A percentile compares a stretch with the other conserved stretches of the same genome.
phyloP scores from a whole-genome alignment of 371 early-diverging fungal species.

The Mucor sp. region DNA sequence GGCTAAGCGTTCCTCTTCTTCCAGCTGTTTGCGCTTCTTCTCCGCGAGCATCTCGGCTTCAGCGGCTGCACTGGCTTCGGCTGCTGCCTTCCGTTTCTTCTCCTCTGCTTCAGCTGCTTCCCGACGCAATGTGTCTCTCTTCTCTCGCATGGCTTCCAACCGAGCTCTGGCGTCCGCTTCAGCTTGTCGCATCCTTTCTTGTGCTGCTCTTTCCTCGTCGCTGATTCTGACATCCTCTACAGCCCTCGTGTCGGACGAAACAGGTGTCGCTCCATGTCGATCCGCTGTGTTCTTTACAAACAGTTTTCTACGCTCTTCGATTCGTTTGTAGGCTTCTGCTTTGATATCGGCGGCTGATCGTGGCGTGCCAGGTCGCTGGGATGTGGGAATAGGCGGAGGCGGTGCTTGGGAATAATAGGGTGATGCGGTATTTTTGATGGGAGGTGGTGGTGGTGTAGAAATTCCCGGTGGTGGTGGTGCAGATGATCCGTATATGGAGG shows the following conservation, averaged over 20 bases:
- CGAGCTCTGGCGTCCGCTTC: constrained; percentile 39
- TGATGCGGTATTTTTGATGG: not conserved
- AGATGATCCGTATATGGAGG: not conserved
- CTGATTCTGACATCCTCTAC: constrained; percentile 5
- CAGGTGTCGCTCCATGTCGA: not conserved
- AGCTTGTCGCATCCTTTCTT: constrained; percentile 44
- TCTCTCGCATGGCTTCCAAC: constrained; percentile 32
- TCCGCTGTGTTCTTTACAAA: constrained; percentile 19
- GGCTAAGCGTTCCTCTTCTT: constrained; percentile 25
- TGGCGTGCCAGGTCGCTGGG: constrained; percentile 43
- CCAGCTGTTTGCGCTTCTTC: constrained; percentile 26
- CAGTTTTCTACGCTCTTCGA: constrained; percentile 33
- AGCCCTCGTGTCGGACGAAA: not conserved
- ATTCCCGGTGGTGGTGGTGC: not conserved
- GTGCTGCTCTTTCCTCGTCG: constrained; percentile 39
- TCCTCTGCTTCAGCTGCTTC: constrained; percentile 34
- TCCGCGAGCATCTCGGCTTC: constrained; percentile 28
- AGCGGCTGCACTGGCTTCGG: constrained; percentile 25
- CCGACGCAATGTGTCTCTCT: constrained; percentile 23
- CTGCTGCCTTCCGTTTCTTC: constrained; percentile 18
- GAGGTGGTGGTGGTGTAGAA: constrained; percentile 7
- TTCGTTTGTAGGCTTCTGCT: constrained; percentile 45
- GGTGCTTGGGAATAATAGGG: constrained; percentile 2
- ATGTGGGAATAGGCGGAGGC: constrained; percentile 44
- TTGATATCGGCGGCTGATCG: constrained; percentile 48